These are phyloP conservation scores for Fusarium nanum DNA, from an alignment of 2,329 filamentous ascomycete species.

Conservation along the genomic window DNA sequence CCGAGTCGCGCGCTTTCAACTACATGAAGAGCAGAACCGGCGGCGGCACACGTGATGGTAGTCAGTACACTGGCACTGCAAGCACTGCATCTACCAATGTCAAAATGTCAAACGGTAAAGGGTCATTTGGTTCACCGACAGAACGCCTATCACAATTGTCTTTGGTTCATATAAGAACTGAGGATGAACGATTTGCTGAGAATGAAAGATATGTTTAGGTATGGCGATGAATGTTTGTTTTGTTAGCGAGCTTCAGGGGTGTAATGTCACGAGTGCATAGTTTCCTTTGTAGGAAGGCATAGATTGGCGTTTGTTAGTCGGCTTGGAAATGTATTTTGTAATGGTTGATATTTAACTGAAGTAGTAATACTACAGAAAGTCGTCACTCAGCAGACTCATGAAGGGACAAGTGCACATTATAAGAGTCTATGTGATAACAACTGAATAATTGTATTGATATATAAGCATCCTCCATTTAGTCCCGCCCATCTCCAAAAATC, in stretches of 20 bases:
- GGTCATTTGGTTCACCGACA: background rate
- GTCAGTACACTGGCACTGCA: background rate
- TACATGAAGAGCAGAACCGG: slow-evolving; percentile 11
- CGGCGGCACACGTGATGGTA: background rate
- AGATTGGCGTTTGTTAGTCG: background rate
- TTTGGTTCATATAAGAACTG: background rate
- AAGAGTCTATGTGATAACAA: too few species aligned
- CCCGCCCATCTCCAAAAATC: too few species aligned
- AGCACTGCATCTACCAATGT: background rate
- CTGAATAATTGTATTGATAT: background rate
- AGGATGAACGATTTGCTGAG: background rate
- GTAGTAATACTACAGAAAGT: too few species aligned
- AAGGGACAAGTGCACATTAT: too few species aligned
- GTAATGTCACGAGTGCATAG: background rate
- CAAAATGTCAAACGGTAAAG: background rate
- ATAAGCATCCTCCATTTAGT: too few species aligned
- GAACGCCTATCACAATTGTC: background rate
- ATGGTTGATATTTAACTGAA: background rate
- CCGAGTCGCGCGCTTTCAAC: slow-evolving; percentile 23
- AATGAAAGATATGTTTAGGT: background rate
- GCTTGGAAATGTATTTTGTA: background rate
- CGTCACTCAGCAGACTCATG: too few species aligned
- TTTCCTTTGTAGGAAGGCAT: background rate
- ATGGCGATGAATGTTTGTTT: background rate
- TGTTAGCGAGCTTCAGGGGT: background rate